Percentiles rank a stretch among this genome's conserved stretches.
These are phyloP conservation scores for Diatrype stigma DNA, from an alignment of 2,329 filamentous ascomycete species.

Conservation along the genomic window DNA sequence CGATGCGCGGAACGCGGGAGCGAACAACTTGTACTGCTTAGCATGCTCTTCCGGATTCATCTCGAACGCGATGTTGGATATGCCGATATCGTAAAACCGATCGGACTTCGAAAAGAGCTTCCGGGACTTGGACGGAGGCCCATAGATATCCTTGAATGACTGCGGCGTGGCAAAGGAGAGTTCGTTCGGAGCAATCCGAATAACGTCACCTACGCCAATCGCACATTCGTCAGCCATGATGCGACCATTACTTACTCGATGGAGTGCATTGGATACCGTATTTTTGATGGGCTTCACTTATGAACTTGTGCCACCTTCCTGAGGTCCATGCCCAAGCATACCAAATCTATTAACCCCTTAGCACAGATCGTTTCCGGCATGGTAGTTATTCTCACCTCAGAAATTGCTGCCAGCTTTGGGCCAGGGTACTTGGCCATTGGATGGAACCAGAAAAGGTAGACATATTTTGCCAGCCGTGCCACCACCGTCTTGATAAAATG, in stretches of 20 bases:
- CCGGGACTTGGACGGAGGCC: slow-evolving; percentile 10
- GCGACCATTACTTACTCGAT: neutral
- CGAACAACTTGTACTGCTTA: slow-evolving; percentile 13
- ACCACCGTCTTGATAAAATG: neutral
- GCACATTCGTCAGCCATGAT: neutral
- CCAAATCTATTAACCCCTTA: slow-evolving; percentile 9
- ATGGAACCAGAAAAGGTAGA: slow-evolving; percentile 13
- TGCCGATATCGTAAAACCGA: slow-evolving; percentile 12
- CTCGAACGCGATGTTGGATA: slow-evolving; percentile 10
- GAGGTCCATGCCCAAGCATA: slow-evolving; percentile 7
- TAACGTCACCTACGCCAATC: slow-evolving; percentile 6
- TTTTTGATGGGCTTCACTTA: slow-evolving; percentile 8
- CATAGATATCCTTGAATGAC: slow-evolving; percentile 13
- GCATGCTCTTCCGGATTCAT: slow-evolving; percentile 17
- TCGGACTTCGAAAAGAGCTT: slow-evolving; percentile 15
- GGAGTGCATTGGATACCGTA: slow-evolving; percentile 7
- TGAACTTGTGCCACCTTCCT: slow-evolving; percentile 6
- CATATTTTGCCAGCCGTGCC: slow-evolving; percentile 3
- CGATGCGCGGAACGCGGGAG: slow-evolving; percentile 15
- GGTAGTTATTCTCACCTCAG: slow-evolving; percentile 8
- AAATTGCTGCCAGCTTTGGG: slow-evolving; percentile 12
- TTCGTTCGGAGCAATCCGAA: slow-evolving; percentile 17
- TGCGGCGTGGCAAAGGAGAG: slow-evolving; percentile 12
- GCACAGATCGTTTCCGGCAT: neutral
- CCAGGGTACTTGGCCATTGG: slow-evolving; percentile 17